A percentile compares a stretch with the other conserved stretches of the same genome.
These are phyloP conservation scores for Eimeria brunetti DNA, from an alignment of 169 alveolate genomes.

Conservation along the genomic window DNA sequence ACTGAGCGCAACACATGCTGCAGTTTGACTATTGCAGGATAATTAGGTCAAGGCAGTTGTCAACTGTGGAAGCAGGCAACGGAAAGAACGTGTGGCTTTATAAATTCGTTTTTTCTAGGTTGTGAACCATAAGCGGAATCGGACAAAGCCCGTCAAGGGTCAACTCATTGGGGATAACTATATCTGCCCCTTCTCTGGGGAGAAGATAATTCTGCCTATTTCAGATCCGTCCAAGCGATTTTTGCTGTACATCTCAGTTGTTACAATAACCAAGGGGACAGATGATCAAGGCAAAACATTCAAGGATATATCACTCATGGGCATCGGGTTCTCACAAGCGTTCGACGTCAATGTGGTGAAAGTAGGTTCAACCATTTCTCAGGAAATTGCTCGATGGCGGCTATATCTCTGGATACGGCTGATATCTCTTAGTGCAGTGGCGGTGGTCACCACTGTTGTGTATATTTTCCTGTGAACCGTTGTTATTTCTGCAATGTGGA, in stretches of 20 bases:
- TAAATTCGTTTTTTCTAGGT: neutral
- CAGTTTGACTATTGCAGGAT: neutral
- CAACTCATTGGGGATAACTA: slow-evolving; percentile 14
- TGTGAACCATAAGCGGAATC: slow-evolving; percentile 59
- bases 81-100: neutral
- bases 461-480: no score
- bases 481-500: neutral
- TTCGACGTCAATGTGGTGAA: slow-evolving; percentile 59
- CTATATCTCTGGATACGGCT: neutral
- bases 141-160: slow-evolving; percentile 61
- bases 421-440: neutral
- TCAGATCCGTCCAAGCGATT: slow-evolving; percentile 63
- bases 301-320: slow-evolving; percentile 65
- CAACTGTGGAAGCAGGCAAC: neutral
- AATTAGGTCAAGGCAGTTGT: neutral
- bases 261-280: slow-evolving; percentile 39
- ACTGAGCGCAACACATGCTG: neutral
- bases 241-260: slow-evolving; percentile 44
- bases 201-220: slow-evolving; percentile 46
- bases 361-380: neutral
- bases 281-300: slow-evolving; percentile 56
- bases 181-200: slow-evolving; percentile 33
- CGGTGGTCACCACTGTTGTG: neutral
- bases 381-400: neutral
- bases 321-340: slow-evolving; percentile 53